Conservation (phyloP, 2,329 filamentous ascomycete genomes). For the Cercospora sesami region DNA sequence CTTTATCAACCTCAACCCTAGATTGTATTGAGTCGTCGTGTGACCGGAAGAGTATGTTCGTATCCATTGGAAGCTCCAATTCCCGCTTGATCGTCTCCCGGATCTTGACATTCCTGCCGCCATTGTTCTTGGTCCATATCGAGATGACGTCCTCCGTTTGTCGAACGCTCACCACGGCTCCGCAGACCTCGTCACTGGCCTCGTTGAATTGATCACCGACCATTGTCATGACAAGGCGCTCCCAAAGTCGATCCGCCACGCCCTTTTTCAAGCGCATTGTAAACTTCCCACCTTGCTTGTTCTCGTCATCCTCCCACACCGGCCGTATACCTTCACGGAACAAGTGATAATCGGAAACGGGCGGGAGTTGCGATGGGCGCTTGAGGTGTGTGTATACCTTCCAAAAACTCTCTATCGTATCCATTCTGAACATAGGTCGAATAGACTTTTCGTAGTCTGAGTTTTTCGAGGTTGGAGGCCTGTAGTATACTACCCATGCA, state of each 20-base stretch:
- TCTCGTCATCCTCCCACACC: slow-evolving; percentile 98
- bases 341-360: slow-evolving; percentile 95
- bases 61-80: slow-evolving; percentile 81
- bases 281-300: slow-evolving; percentile 96
- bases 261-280: slow-evolving; percentile 96
- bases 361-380: slow-evolving; percentile 79
- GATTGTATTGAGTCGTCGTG: slow-evolving; percentile 96
- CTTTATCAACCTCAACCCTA: slow-evolving; percentile 84
- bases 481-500: slow-evolving; percentile 96
- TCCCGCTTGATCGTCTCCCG: slow-evolving; percentile 95
- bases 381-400: slow-evolving; percentile 85
- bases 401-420: slow-evolving; percentile 88
- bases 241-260: slow-evolving; percentile 94
- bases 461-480: slow-evolving; percentile 93
- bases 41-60: slow-evolving; percentile 90
- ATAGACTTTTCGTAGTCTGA: slow-evolving; percentile 98
- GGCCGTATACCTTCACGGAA: slow-evolving; percentile 96
- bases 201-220: slow-evolving; percentile 93
- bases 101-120: slow-evolving; percentile 92
- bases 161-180: slow-evolving; percentile 87
- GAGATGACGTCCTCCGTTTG: slow-evolving; percentile 96
- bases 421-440: slow-evolving; percentile 78
- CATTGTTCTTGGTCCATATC: slow-evolving; percentile 94
- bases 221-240: slow-evolving; percentile 85
- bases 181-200: slow-evolving; percentile 90